phyloP scores from a whole-genome alignment of 352 stramenopile species.

The Globisporangium spinosum region DNA sequence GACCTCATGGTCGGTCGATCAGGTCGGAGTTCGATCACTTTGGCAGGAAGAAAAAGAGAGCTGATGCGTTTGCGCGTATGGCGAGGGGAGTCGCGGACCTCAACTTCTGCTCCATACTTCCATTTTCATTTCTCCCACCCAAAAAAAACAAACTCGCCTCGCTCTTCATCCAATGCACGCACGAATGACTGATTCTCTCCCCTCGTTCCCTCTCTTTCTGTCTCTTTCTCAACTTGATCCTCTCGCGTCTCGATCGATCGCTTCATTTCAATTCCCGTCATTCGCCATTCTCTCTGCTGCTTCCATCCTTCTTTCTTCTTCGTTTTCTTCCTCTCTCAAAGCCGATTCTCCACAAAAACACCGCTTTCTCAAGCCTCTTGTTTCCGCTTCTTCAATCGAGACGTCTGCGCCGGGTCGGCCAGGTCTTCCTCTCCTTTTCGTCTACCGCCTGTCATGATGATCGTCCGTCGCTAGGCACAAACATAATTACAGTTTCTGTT shows the following conservation, averaged over 20 bases:
- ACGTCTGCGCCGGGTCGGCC: conserved; percentile 29
- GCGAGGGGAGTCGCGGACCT: not conserved
- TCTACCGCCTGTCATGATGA: conserved; percentile 44
- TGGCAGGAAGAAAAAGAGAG: not conserved
- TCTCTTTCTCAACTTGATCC: conserved; percentile 18
- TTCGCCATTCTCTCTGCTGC: conserved; percentile 18
- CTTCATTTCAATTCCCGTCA: conserved; percentile 1
- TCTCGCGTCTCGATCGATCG: not conserved
- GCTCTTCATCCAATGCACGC: conserved; percentile 9
- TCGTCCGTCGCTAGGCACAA: conserved; percentile 81
- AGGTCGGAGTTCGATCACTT: not conserved
- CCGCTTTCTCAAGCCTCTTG: conserved; percentile 44
- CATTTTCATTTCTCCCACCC: conserved; percentile 11
- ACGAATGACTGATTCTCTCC: conserved; percentile 14
- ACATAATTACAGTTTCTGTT: conserved; percentile 92
- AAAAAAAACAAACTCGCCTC: conserved; percentile 13
- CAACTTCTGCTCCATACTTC: conserved; percentile 10
- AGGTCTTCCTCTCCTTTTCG: conserved; percentile 66
- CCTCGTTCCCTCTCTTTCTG: conserved; percentile 19
- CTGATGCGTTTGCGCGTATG: not conserved
- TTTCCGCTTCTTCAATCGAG: conserved; percentile 76
- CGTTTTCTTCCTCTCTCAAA: not conserved
- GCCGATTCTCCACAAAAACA: not conserved
- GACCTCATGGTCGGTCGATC: not conserved
- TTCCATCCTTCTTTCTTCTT: conserved; percentile 7